Evolutionary conservation across 495 filamentous ascomycete genomes (phyloP).

Genomic region (Penicillium nucicola): DNA sequence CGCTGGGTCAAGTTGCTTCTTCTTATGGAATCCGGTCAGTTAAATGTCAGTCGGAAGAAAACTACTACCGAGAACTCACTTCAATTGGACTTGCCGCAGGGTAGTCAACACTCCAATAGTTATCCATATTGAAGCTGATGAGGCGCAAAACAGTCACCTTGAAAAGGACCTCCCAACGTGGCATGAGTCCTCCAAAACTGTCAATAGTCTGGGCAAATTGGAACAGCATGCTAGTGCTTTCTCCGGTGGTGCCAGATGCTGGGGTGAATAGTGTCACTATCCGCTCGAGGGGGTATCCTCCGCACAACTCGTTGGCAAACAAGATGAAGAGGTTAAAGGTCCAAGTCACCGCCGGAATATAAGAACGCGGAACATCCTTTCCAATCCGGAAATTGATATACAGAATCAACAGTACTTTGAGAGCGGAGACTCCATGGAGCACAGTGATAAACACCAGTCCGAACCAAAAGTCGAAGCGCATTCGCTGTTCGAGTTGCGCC

Average conservation of each 20-base stretch:
- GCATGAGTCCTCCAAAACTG: conserved; percentile 72
- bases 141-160: conserved; percentile 92
- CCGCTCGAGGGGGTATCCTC: conserved; percentile 68
- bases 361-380: conserved; percentile 61
- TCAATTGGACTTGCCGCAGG: conserved; percentile 68
- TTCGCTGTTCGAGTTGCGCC: conserved; percentile 68
- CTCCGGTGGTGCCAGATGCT: conserved; percentile 16
- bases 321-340: conserved; percentile 83
- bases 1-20: conserved; percentile 91
- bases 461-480: conserved; percentile 80
- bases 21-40: conserved; percentile 74
- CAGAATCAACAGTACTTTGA: conserved; percentile 79
- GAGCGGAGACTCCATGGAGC: conserved; percentile 79
- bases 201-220: conserved; percentile 68
- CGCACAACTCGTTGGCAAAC: conserved; percentile 84
- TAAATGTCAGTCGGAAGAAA: neutral
- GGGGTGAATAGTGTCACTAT: conserved; percentile 54
- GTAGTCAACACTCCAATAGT: conserved; percentile 83
- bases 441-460: conserved; percentile 71
- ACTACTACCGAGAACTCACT: conserved; percentile 53
- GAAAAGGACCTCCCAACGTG: conserved; percentile 93
- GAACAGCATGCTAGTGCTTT: conserved; percentile 38
- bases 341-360: conserved; percentile 80
- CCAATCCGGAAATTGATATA: conserved; percentile 78
- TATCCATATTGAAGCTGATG: conserved; percentile 96